These are phyloP conservation scores for sorghum (Sorghum bicolor) DNA, from an alignment of 176 grass and related monocot genomes.

Conservation along the genomic window DNA sequence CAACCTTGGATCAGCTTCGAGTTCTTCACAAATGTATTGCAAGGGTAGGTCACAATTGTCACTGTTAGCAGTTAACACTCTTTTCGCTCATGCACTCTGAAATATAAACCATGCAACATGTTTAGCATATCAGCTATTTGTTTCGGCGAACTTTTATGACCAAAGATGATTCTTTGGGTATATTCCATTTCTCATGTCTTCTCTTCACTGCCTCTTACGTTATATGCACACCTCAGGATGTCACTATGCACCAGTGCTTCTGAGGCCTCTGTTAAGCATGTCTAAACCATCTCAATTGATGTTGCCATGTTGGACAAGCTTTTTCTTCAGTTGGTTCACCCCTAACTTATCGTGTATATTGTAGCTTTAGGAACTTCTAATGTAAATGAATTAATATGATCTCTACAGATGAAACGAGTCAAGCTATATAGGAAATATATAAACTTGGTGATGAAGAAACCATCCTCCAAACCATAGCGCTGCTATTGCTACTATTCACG, in stretches of 20 bases:
- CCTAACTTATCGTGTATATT: neutral
- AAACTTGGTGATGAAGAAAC: neutral
- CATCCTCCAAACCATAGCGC: neutral
- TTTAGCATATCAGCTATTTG: neutral
- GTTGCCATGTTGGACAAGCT: neutral
- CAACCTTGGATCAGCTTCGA: constrained; percentile 74
- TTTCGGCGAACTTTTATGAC: neutral
- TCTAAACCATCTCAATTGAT: neutral
- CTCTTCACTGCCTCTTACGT: neutral
- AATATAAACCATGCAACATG: constrained; percentile 10
- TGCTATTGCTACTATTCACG: neutral
- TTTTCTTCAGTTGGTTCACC: neutral
- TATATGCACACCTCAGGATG: neutral
- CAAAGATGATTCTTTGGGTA: neutral
- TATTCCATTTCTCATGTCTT: neutral
- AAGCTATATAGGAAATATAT: neutral
- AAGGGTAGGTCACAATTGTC: constrained; percentile 52
- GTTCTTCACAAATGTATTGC: constrained; percentile 89
- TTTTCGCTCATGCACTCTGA: neutral
- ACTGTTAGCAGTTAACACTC: neutral
- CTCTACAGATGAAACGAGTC: neutral
- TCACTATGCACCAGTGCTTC: neutral
- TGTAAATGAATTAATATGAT: neutral
- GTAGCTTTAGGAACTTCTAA: neutral
- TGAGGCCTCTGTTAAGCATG: neutral